Evolutionary conservation across 2,329 filamentous ascomycete genomes (phyloP).

Genomic region (Helotiales sp.): DNA sequence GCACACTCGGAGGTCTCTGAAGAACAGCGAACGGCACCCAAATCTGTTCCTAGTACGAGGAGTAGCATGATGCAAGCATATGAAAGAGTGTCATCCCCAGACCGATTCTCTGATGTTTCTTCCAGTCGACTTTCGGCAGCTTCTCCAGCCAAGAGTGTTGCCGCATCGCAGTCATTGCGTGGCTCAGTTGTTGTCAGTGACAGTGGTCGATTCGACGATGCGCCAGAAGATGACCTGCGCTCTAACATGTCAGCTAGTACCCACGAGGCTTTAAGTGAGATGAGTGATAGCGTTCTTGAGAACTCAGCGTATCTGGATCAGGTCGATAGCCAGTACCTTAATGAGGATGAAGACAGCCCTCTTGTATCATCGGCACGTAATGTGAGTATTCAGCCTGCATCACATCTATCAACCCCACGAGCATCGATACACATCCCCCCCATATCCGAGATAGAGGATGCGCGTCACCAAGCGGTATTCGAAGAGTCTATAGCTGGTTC

Average conservation of each 20-base stretch:
- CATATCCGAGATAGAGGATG: constrained; percentile 31
- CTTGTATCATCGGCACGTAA: constrained; percentile 6
- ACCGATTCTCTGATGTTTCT: constrained; percentile 17
- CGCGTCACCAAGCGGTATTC: background rate
- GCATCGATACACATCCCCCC: constrained; percentile 43
- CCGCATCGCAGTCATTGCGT: constrained; percentile 9
- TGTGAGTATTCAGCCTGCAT: constrained; percentile 29
- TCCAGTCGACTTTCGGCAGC: constrained; percentile 19
- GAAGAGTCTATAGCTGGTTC: background rate
- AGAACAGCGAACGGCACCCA: constrained; percentile 31
- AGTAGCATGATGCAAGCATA: constrained; percentile 25
- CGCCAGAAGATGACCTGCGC: constrained; percentile 32
- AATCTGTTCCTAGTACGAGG: constrained; percentile 37
- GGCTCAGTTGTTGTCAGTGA: constrained; percentile 30
- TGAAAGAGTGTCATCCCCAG: constrained; percentile 23
- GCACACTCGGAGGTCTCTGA: constrained; percentile 45
- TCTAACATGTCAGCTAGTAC: constrained; percentile 26
- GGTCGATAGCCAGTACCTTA: constrained; percentile 32
- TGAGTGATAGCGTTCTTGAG: constrained; percentile 31
- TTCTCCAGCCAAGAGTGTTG: constrained; percentile 16
- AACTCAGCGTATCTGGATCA: constrained; percentile 35
- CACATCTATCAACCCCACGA: constrained; percentile 50
- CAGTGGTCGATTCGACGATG: constrained; percentile 36
- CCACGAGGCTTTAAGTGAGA: constrained; percentile 22
- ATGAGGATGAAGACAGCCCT: constrained; percentile 33